Evolutionary conservation across 2,329 filamentous ascomycete genomes (phyloP).

Genomic region (Trichophyton simii): DNA sequence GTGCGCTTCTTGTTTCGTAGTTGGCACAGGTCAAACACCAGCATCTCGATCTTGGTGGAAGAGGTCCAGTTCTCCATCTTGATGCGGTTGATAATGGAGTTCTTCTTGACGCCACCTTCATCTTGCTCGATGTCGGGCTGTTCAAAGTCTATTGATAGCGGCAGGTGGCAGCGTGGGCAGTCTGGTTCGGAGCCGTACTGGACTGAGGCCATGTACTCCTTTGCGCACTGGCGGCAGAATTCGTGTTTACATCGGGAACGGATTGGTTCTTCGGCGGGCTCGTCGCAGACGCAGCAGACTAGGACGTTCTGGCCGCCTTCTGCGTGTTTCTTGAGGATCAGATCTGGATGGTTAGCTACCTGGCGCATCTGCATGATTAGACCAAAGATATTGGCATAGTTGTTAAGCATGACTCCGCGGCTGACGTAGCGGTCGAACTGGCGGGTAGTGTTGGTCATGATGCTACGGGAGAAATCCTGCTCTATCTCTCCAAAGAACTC

Average conservation of each 20-base stretch:
- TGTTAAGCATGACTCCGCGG: conserved; percentile 86
- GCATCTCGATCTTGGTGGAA: conserved; percentile 92
- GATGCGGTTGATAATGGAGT: conserved; percentile 95
- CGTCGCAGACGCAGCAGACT: conserved; percentile 90
- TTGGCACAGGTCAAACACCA: conserved; percentile 87
- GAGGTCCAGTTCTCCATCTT: conserved; percentile 99
- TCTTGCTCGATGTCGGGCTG: conserved; percentile 93
- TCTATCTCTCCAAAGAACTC: conserved; percentile 97
- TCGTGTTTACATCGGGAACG: conserved; percentile 87
- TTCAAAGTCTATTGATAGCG: conserved; percentile 79
- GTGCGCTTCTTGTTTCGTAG: conserved; percentile 85
- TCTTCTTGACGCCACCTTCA: conserved; percentile 76
- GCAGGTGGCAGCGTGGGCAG: conserved; percentile 85
- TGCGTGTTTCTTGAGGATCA: conserved; percentile 77
- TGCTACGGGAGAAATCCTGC: conserved; percentile 85
- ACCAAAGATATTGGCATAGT: conserved; percentile 97
- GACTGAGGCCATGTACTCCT: conserved; percentile 66
- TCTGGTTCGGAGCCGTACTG: conserved; percentile 46
- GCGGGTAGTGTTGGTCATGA: conserved; percentile 82
- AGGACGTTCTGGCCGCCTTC: conserved; percentile 81
- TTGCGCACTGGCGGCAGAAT: conserved; percentile 71
- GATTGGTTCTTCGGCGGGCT: conserved; percentile 88
- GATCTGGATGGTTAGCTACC: conserved; percentile 88
- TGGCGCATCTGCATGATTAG: conserved; percentile 99
- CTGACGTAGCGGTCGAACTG: conserved; percentile 94